phyloP scores from a whole-genome alignment of 129 eudicot genomes.

The Gnaphalium uliginosum region DNA sequence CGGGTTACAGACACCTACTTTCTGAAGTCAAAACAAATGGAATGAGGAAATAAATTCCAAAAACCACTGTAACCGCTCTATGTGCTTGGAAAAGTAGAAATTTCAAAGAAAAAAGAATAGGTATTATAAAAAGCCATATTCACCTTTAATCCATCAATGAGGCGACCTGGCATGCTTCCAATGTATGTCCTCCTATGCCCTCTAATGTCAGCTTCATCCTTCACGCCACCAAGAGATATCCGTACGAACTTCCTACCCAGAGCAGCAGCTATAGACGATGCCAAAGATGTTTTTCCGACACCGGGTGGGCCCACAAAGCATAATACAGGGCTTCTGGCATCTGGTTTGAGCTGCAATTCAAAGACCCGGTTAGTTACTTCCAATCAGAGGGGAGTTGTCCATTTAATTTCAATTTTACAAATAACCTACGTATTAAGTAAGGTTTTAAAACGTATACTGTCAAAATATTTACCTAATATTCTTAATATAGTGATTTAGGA shows the following conservation, averaged over 20 bases:
- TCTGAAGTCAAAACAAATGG: conserved; percentile 42
- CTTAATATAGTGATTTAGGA: not conserved
- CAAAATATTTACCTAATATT: not conserved
- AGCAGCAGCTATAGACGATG: conserved; percentile 94
- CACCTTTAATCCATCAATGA: conserved; percentile 95
- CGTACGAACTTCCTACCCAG: conserved; percentile 85
- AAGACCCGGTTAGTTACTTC: conserved; percentile 11
- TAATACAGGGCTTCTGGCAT: conserved; percentile 89
- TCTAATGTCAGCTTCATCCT: conserved; percentile 97
- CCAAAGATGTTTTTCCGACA: conserved; percentile 97
- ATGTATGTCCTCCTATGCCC: conserved; percentile 95
- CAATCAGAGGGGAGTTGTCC: not conserved
- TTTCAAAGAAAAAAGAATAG: not conserved
- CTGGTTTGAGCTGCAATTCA: conserved; percentile 82
- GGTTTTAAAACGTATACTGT: not conserved
- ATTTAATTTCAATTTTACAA: not conserved
- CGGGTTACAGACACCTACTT: conserved; percentile 85
- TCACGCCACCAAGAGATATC: conserved; percentile 95
- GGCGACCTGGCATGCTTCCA: conserved; percentile 99
- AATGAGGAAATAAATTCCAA: not conserved
- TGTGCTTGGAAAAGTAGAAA: conserved; percentile 10
- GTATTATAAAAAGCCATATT: not conserved
- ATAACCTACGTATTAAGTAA: not conserved
- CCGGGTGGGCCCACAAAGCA: conserved; percentile 99
- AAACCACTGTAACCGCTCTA: not conserved